Percentiles rank a stretch among this genome's conserved stretches.
These are phyloP conservation scores for Pythium periplocum DNA, from an alignment of 352 stramenopile genomes.

Conservation along the genomic window DNA sequence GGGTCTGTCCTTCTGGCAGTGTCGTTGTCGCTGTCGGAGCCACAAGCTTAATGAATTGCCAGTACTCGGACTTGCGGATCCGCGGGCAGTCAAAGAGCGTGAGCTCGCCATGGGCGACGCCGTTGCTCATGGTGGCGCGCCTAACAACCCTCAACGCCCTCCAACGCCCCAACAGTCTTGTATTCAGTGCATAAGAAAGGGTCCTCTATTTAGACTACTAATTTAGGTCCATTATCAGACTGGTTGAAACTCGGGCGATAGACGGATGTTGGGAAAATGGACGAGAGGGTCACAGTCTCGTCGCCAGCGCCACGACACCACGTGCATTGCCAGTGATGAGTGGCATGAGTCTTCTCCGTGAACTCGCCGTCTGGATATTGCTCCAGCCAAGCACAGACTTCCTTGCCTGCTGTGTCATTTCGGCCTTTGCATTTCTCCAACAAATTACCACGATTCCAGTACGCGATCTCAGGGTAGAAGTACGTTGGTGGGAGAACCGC, in stretches of 20 bases:
- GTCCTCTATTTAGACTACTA: slow-evolving; percentile 6
- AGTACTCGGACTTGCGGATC: slow-evolving; percentile 49
- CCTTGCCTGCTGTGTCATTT: slow-evolving; percentile 13
- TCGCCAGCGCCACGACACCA: slow-evolving; percentile 37
- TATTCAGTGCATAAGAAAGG: neutral
- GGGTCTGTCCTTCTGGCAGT: slow-evolving; percentile 28
- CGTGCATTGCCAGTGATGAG: slow-evolving; percentile 57
- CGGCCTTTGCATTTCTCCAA: slow-evolving; percentile 17
- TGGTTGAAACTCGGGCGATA: too few species aligned
- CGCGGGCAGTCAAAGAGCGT: slow-evolving; percentile 53
- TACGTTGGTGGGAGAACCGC: slow-evolving; percentile 30
- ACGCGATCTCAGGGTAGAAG: slow-evolving; percentile 52
- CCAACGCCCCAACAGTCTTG: slow-evolving; percentile 7
- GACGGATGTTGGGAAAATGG: too few species aligned
- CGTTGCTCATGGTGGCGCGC: slow-evolving; percentile 40
- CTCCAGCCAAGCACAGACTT: slow-evolving; percentile 34
- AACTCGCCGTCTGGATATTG: slow-evolving; percentile 39
- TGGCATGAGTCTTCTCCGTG: slow-evolving; percentile 34
- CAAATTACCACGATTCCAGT: slow-evolving; percentile 44
- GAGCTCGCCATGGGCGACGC: slow-evolving; percentile 34
- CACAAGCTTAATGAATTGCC: slow-evolving; percentile 62
- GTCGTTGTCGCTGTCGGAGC: slow-evolving; percentile 18
- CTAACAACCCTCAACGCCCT: slow-evolving; percentile 17
- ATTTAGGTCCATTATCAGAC: neutral
- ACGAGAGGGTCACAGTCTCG: slow-evolving; percentile 11